Conservation (phyloP, 2,329 filamentous ascomycete genomes). For the Fusarium denticulatum region DNA sequence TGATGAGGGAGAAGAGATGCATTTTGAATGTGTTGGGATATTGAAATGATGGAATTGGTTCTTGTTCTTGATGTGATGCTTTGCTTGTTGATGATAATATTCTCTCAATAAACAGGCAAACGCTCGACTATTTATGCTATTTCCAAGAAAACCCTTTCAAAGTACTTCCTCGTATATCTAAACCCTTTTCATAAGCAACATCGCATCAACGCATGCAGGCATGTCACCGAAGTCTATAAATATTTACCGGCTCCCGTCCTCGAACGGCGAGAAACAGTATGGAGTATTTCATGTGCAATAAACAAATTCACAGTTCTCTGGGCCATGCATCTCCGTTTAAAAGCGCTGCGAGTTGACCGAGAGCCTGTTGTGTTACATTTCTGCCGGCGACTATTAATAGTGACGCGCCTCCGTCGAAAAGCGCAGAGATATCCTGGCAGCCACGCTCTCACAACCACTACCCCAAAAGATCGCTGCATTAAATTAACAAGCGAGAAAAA, state of each 20-base stretch:
- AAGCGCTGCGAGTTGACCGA: neutral
- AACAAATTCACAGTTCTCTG: accelerated
- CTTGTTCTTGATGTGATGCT: neutral
- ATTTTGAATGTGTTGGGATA: neutral
- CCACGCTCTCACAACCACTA: neutral
- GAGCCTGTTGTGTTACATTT: neutral
- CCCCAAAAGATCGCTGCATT: neutral
- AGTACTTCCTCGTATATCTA: accelerated
- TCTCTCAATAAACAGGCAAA: neutral
- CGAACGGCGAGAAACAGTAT: neutral
- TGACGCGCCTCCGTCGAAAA: neutral
- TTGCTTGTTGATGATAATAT: neutral
- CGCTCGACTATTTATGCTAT: neutral
- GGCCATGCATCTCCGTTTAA: accelerated
- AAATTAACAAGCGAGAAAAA: neutral
- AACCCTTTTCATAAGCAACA: accelerated
- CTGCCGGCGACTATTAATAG: neutral
- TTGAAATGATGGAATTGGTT: neutral
- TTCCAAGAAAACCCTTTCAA: accelerated
- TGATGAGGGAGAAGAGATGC: neutral
- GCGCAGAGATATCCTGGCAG: neutral
- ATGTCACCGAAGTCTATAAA: neutral
- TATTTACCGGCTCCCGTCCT: neutral
- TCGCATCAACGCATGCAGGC: accelerated
- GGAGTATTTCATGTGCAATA: accelerated